Base-by-base conservation (phyloP, 139 green algal genomes). In the Volvox africanus region DNA sequence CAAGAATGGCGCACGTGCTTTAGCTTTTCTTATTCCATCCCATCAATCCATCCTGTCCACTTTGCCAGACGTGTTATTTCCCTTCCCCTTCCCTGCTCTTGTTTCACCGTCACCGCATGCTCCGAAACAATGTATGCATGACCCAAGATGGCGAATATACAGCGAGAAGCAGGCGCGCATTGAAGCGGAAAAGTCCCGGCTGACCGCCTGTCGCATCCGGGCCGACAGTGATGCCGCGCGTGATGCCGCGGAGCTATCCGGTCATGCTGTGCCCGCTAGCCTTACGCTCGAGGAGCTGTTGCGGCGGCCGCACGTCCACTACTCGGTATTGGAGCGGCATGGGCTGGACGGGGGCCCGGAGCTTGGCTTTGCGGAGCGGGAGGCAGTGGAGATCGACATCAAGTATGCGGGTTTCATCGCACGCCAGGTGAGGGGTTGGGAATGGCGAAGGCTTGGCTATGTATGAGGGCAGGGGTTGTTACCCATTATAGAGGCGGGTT, bases 401-500 rank as follows among this genome's bases (percentile, higher is more conserved):
- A 99, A 99, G 94, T 99, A 99, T 89, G 96, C 94, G 2, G 98
- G 98, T 16, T 99, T 99, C 95, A 98, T 99, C 85, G 79, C 90
- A 12, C 95, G 98, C 2, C 97, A 99, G 93, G 83, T 95, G 90
- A 55, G 44, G 44, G 44, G 44, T 9, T 14, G 44, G 9, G 44
- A 55, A 55, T 5, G 44, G 44, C 9, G 44, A 5, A 55, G 5
- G 44, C 9, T 55, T 55, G 44, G n/a, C n/a, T n/a, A n/a, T n/a
- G n/a, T n/a, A n/a, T 55, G 44, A 9, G 9, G 44, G 44, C 44
- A 55, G 9, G 44, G 5, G 5, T 55, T 55, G 9, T 5, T 55
- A 55, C 44, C 44, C 44, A 55, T 55, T 55, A 55, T 9, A 9
- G 44, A 55, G 44, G 44, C 5, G 44, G 44, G 9, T 55, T 55